phyloP scores from a whole-genome alignment of 257 asterid genomes.

The Fraxinus pennsylvanica region DNA sequence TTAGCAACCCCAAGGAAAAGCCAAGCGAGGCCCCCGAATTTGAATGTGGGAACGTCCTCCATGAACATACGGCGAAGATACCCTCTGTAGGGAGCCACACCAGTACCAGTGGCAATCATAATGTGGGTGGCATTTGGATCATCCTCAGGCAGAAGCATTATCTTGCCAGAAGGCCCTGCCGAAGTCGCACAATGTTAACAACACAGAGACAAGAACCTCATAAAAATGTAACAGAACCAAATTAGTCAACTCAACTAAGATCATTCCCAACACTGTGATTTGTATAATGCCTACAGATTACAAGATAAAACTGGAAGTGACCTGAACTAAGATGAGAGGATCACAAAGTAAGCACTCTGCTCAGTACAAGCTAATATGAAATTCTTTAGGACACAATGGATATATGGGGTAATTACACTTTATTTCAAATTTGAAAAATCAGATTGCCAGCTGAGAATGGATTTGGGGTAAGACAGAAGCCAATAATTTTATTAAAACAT shows the following conservation, averaged over 20 bases:
- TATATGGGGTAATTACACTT: not conserved
- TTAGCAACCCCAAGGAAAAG: conserved; percentile 98
- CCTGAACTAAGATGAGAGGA: not conserved
- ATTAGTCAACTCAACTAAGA: not conserved
- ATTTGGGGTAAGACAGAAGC: not conserved
- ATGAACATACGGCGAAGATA: conserved; percentile 97
- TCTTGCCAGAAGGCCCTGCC: conserved; percentile 95
- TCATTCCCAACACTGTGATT: not conserved
- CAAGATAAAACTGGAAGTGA: not conserved
- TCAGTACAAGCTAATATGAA: not conserved
- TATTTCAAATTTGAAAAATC: not conserved
- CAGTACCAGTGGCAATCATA: conserved; percentile 96
- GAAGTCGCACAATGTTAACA: conserved; percentile 4
- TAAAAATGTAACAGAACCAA: not conserved
- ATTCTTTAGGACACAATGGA: not conserved
- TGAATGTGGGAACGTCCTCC: conserved; percentile 79
- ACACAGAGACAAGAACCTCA: not conserved
- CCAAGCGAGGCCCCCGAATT: conserved; percentile 90
- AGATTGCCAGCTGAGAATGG: not conserved
- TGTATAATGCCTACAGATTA: not conserved
- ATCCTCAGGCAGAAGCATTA: conserved; percentile 94
- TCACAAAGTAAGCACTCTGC: not conserved
- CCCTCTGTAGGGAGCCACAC: conserved; percentile 90
- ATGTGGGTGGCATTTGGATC: conserved; percentile 88
- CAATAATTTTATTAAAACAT: not conserved